These are phyloP conservation scores for Populus hybrid DNA, from an alignment of 441 rosid species.

Conservation along the genomic window DNA sequence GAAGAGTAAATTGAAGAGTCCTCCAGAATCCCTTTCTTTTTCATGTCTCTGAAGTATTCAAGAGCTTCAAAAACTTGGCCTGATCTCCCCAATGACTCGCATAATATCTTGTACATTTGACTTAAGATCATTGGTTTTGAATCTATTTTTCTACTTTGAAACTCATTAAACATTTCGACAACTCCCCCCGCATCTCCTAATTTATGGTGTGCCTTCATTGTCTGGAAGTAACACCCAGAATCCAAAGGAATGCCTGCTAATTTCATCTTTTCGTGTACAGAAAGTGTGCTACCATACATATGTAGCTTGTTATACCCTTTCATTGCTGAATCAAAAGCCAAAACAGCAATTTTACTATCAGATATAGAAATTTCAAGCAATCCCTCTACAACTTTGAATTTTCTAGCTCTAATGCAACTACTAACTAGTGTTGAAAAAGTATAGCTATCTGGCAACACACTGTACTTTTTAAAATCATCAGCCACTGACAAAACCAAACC, in stretches of 20 bases:
- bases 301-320: slow-evolving; percentile 73
- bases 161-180: slow-evolving; percentile 54
- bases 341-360: slow-evolving; percentile 32
- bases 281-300: slow-evolving; percentile 64
- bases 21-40: slow-evolving; percentile 40
- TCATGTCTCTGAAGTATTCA: slow-evolving; percentile 51
- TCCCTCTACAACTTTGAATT: slow-evolving; percentile 44
- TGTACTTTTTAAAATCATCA: slow-evolving; percentile 45
- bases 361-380: slow-evolving; percentile 47
- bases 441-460: slow-evolving; percentile 54
- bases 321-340: slow-evolving; percentile 65
- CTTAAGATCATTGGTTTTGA: slow-evolving; percentile 29
- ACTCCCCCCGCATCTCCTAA: slow-evolving; percentile 46
- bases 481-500: slow-evolving; percentile 42
- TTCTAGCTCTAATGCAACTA: slow-evolving; percentile 50
- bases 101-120: slow-evolving; percentile 39
- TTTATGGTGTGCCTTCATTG: slow-evolving; percentile 65
- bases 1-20: slow-evolving; percentile 48
- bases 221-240: slow-evolving; percentile 51
- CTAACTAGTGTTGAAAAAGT: slow-evolving; percentile 57
- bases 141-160: slow-evolving; percentile 31
- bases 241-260: slow-evolving; percentile 37
- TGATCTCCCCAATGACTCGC: slow-evolving; percentile 55
- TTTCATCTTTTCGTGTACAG: slow-evolving; percentile 47
- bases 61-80: slow-evolving; percentile 68